Percentiles rank a stretch among this genome's conserved stretches.
phyloP scores from a whole-genome alignment of 2,329 filamentous ascomycete genomes.

The Sordariomycetes sp. region DNA sequence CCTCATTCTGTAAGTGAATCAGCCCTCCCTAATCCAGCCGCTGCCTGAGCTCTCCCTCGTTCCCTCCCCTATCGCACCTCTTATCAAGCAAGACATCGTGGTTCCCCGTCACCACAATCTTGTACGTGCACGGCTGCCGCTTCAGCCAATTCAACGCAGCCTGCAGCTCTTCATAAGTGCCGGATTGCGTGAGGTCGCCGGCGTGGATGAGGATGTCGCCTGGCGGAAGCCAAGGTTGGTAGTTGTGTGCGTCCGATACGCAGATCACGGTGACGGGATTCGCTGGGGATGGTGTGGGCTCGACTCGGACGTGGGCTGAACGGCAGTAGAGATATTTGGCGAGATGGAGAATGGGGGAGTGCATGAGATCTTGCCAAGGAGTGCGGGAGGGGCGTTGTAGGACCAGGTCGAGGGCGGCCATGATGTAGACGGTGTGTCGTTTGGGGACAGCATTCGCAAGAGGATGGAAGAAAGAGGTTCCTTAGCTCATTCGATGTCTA shows the following conservation, averaged over 20 bases:
- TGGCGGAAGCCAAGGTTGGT: slow-evolving; percentile 22
- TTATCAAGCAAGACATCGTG: slow-evolving; percentile 27
- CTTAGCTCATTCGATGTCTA: no score
- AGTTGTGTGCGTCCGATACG: slow-evolving; percentile 36
- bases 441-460: no score
- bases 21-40: slow-evolving; percentile 15
- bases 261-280: slow-evolving; percentile 23
- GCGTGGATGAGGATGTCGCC: slow-evolving; percentile 39
- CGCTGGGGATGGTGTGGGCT: no score
- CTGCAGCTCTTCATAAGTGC: slow-evolving; percentile 28
- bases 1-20: slow-evolving; percentile 16
- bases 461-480: no score
- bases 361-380: no score
- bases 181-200: slow-evolving; percentile 34
- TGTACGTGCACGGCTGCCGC: slow-evolving; percentile 25
- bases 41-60: slow-evolving; percentile 11
- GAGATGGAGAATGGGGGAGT: no score
- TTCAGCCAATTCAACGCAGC: slow-evolving; percentile 27
- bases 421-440: no score
- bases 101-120: slow-evolving; percentile 36
- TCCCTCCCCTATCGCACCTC: no score
- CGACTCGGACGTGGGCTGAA: no score
- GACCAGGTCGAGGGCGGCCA: no score
- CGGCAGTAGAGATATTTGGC: no score
- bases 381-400: no score